A percentile compares a stretch with the other conserved stretches of the same genome.
phyloP scores from a whole-genome alignment of 306 rosid genomes.

The Vigna unguiculata region DNA sequence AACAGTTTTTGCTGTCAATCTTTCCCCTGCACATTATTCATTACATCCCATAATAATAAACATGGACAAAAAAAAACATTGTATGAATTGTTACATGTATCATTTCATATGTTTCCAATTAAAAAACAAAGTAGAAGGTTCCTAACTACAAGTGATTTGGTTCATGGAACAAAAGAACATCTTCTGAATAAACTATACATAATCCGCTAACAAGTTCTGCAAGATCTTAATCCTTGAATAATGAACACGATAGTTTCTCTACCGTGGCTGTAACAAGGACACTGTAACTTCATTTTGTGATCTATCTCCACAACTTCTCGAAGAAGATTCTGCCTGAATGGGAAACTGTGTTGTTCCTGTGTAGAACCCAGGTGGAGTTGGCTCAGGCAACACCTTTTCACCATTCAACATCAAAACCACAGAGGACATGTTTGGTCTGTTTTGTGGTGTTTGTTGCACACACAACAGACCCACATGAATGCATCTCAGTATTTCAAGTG shows the following conservation, averaged over 20 bases:
- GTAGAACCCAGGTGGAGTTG: slow-evolving; percentile 41
- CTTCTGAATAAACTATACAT: not conserved
- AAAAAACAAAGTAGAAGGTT: too few relatives aligned
- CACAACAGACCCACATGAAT: slow-evolving; percentile 42
- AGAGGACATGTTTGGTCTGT: slow-evolving; percentile 44
- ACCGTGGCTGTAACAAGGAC: not conserved
- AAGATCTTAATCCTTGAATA: not conserved
- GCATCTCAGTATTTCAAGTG: slow-evolving; percentile 22
- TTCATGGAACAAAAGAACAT: not conserved
- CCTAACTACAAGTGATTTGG: too few relatives aligned
- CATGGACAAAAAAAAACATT: too few relatives aligned
- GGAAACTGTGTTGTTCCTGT: not conserved
- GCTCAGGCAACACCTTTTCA: slow-evolving; percentile 31
- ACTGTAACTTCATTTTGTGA: slow-evolving; percentile 1
- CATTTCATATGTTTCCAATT: too few relatives aligned
- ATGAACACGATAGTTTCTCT: not conserved
- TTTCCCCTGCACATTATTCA: too few relatives aligned
- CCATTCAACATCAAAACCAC: slow-evolving; percentile 42
- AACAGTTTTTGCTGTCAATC: too few relatives aligned
- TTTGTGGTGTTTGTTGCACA: slow-evolving; percentile 35
- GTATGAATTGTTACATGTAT: too few relatives aligned
- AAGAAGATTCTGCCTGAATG: not conserved
- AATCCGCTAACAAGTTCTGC: not conserved
- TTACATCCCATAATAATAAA: too few relatives aligned
- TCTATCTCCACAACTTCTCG: not conserved